These are phyloP conservation scores for Balamuthia mandrillaris DNA, from an alignment of 208 protist species.

Conservation along the genomic window DNA sequence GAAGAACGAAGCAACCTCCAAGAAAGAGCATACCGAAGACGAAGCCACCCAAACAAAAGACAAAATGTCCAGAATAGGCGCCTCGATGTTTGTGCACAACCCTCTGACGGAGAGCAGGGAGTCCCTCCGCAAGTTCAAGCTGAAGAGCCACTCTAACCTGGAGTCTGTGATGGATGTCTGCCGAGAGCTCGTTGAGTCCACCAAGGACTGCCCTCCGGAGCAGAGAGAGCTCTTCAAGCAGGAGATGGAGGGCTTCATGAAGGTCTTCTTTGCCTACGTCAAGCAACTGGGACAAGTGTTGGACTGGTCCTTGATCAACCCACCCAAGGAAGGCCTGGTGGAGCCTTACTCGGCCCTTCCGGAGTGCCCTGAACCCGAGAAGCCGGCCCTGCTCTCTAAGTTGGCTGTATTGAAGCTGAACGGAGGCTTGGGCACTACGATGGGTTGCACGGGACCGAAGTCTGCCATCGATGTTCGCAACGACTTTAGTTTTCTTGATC, in stretches of 20 bases:
- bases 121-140: too few species aligned
- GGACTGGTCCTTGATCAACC: slow-evolving; percentile 66
- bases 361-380: neutral
- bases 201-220: too few species aligned
- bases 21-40: too few species aligned
- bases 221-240: slow-evolving; percentile 36
- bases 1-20: too few species aligned
- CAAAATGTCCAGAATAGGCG: too few species aligned
- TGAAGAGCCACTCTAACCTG: too few species aligned
- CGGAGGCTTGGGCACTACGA: slow-evolving; percentile 88
- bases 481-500: slow-evolving; percentile 94
- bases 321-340: slow-evolving; percentile 18
- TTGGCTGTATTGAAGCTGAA: slow-evolving; percentile 96
- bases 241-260: slow-evolving; percentile 38
- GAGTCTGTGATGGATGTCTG: too few species aligned
- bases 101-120: too few species aligned
- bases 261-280: slow-evolving; percentile 48
- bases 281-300: slow-evolving; percentile 60
- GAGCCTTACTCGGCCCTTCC: slow-evolving; percentile 48
- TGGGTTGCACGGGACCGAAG: slow-evolving; percentile 86
- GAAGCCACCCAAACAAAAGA: too few species aligned
- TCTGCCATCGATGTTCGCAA: slow-evolving; percentile 86
- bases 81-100: too few species aligned
- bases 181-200: too few species aligned
- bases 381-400: slow-evolving; percentile 55